Percentiles rank a stretch among this genome's conserved stretches.
Evolutionary conservation across 495 filamentous ascomycete species (phyloP).

Genomic region (Neurospora pannonica): DNA sequence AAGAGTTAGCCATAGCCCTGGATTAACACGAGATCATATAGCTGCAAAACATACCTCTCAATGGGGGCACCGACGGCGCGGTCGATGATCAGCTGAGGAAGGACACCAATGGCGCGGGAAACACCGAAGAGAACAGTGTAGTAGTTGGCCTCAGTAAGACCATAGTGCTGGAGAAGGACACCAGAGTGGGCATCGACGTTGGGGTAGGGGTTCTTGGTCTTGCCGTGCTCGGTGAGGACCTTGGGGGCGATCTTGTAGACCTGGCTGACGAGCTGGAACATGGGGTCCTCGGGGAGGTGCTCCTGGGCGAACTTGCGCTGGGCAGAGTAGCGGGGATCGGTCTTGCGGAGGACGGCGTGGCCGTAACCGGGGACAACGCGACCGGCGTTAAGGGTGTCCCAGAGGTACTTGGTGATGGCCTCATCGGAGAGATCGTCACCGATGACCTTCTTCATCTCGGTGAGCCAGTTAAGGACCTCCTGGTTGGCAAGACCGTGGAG

Average conservation of each 20-base stretch:
- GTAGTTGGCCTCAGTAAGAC: conserved; percentile 96
- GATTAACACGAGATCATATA: background rate
- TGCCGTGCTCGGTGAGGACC: conserved; percentile 97
- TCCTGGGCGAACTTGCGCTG: conserved; percentile 91
- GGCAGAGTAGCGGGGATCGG: conserved; percentile 94
- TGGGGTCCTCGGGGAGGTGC: conserved; percentile 85
- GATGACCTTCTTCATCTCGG: conserved; percentile 93
- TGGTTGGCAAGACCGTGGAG: conserved; percentile 99
- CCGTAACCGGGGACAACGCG: conserved; percentile 97
- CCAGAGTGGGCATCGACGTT: conserved; percentile 68
- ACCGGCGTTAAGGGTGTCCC: conserved; percentile 89
- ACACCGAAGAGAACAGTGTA: conserved; percentile 99
- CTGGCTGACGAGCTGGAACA: conserved; percentile 99
- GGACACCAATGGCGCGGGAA: conserved; percentile 91
- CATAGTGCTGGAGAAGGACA: conserved; percentile 98
- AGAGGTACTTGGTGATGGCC: conserved; percentile 95
- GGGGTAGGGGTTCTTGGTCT: conserved; percentile 76
- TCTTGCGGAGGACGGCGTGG: conserved; percentile 98
- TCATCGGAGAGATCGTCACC: conserved; percentile 92
- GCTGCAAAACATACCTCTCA: conserved; percentile 39
- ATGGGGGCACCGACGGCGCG: conserved; percentile 85
- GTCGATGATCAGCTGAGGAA: conserved; percentile 99
- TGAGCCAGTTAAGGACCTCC: conserved; percentile 97
- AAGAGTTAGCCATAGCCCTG: conserved; percentile 8
- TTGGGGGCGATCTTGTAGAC: conserved; percentile 99